These are phyloP conservation scores for Chaetomium sp. DNA, from an alignment of 2,329 filamentous ascomycete species.

Conservation along the genomic window DNA sequence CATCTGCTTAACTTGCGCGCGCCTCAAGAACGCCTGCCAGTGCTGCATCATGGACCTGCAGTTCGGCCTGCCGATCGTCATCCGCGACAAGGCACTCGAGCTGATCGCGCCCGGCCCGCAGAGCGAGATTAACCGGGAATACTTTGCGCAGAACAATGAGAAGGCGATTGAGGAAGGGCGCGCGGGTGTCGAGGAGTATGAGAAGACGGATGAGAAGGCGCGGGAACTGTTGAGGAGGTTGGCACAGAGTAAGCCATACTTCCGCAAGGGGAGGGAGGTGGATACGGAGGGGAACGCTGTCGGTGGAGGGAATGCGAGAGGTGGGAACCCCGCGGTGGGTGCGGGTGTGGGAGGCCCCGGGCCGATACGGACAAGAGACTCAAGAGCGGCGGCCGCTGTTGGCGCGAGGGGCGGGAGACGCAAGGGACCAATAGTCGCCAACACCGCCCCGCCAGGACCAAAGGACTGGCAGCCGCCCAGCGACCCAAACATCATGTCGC, in stretches of 20 bases:
- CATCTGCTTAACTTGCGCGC: constrained; percentile 93
- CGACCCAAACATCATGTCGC: constrained; percentile 80
- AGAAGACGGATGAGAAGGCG: constrained; percentile 95
- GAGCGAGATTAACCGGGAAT: constrained; percentile 91
- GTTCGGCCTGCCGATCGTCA: constrained; percentile 89
- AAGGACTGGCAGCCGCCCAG: constrained; percentile 80
- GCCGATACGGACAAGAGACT: constrained; percentile 71
- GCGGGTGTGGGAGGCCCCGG: constrained; percentile 60
- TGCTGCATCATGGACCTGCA: constrained; percentile 97
- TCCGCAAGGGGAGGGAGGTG: constrained; percentile 75
- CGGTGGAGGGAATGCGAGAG: constrained; percentile 30
- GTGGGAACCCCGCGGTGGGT: constrained; percentile 44
- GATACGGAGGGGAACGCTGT: constrained; percentile 48
- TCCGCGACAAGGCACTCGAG: constrained; percentile 92
- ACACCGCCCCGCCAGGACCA: constrained; percentile 65
- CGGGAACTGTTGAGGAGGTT: constrained; percentile 77
- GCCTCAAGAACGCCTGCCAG: constrained; percentile 98
- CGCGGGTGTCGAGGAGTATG: constrained; percentile 80
- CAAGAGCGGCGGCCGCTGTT: constrained; percentile 43
- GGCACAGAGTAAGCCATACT: constrained; percentile 91
- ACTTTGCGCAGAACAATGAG: constrained; percentile 96
- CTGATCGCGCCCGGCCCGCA: constrained; percentile 93
- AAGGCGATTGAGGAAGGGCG: constrained; percentile 88
- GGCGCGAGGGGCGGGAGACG: constrained; percentile 43
- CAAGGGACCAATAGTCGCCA: constrained; percentile 58